phyloP scores from a whole-genome alignment of 257 asterid species.

The Nicotiana obtusifolia region DNA sequence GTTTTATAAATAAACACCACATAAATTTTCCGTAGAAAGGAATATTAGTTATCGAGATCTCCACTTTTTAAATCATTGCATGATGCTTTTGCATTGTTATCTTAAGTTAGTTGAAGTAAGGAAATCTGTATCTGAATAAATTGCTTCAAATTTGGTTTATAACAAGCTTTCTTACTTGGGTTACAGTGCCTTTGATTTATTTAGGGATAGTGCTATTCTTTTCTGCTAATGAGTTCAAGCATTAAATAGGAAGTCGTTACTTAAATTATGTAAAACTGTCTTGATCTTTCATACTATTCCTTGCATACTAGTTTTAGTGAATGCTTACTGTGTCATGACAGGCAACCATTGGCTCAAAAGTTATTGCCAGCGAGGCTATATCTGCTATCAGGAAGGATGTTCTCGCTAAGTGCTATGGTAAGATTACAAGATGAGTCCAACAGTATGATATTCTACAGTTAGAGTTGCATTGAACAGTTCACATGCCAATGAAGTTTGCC shows the following conservation, averaged over 20 bases:
- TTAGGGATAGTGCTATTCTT: no score
- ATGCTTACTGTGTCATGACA: constrained; percentile 24
- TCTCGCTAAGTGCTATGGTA: constrained; percentile 97
- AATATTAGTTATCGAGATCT: no score
- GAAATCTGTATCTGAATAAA: no score
- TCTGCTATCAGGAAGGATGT: constrained; percentile 98
- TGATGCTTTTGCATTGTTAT: no score
- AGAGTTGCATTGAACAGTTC: neutral
- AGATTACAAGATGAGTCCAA: constrained; percentile 16
- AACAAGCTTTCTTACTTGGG: no score
- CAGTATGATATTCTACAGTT: neutral
- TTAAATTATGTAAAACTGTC: neutral
- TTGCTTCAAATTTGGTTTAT: no score
- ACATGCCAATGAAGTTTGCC: neutral
- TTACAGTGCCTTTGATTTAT: no score
- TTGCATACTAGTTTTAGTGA: neutral
- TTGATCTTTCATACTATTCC: neutral
- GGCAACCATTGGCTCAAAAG: constrained; percentile 97
- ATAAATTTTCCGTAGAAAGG: no score
- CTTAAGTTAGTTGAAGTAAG: no score
- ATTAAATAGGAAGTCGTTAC: neutral
- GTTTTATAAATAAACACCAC: no score
- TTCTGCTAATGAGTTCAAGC: neutral
- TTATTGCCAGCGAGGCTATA: constrained; percentile 92
- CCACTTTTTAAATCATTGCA: no score